Base-by-base conservation (phyloP, 176 grass and related monocot genomes). In the Hyparrhenia diplandra region DNA sequence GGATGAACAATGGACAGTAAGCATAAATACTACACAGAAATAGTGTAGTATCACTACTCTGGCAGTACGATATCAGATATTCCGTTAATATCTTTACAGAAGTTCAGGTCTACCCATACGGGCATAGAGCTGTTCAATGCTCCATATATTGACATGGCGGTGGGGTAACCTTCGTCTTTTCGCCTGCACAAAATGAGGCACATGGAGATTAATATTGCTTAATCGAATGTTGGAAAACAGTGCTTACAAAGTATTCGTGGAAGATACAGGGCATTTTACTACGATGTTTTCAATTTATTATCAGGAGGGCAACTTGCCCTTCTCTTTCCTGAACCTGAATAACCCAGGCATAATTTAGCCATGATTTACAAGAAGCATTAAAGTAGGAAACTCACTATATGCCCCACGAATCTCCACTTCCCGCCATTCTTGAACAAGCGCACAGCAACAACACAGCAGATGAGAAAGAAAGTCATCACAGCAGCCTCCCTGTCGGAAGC, bases 341-440 rank as follows among this genome's bases (percentile, higher is more conserved):
- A 24, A 24, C 21, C 21, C 63, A 75, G 4, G 11, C 71, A 58
- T 39, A 75, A 43, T 66, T 66, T 41, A 75, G 10, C 20, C 17
- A 71, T 62, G 21, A 3, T 69, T 88, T 4, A 76, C 21, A 25
- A 27, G 21, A 47, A 72, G 54, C 18, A 83, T 51, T 39, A 18
- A 45, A 60, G 21, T 64, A 28, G 10, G 40, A 34, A 55, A 65
- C 63, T 84, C 82, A 99, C 96, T 90, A 37, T 88, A 85, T 28
- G 80, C 80, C 12, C 87, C 87, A 42, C 93, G 88, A 51, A 99
- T 93, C 86, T 99, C 87, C 25, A 99, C 82, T 85, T 99, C 96
- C 0, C 93, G 93, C 96, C 96, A 99, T 91, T 99, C 93, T 85
- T 99, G 96, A 87, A 99, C 96, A 71, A 99, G 90, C 0, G 96